Evolutionary conservation across 2,329 filamentous ascomycete genomes (phyloP), one percentile per base, ranked within the genome.

Genomic region (Tolypocladium nubicola): DNA sequence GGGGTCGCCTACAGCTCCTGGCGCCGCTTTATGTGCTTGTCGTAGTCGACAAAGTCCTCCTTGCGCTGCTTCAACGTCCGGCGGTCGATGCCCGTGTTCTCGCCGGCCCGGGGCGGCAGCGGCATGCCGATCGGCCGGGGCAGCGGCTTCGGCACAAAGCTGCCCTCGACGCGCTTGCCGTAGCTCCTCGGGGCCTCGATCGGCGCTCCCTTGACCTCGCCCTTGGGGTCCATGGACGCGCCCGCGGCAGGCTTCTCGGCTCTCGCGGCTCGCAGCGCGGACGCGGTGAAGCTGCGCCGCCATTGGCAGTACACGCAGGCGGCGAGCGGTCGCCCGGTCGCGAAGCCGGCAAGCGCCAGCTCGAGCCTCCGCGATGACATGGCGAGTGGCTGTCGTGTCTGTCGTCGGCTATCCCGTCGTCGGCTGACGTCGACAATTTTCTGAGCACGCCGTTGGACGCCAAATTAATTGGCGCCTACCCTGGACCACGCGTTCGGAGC

Each of bases 1-100:
- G 14, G 8, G 13, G 35, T 2, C 21, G 43, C 78, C 62, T 79
- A 91, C 88, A 97, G 77, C 68, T 90, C 79, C 64, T 89, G 81
- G 62, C 93, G 83, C 63, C 86, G 82, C 62, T 82, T 79, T 9
- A 97, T 73, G 69, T 97, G 92, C 71, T 90, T 92, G 58, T 94
- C 87, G 67, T 89, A 92, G 72, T 94, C 79, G 61, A 89, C 84
- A 68, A 96, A 90, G 68, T 96, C 91, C 61, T 89, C 84, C 45
- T 86, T 81, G 54, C 84, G 83, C 73, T 96, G 79, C 60, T 77
- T 77, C 61, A 88, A 70, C 1, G 85, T 79, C 45, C 92, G 84
- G 21, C 64, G 67, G 65, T 95, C 89, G 60, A 88, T 71, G 56
- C 91, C 91, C 1, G 85, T 87, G 73, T 97, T 97, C 70, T 97